Conservation (phyloP, 306 rosid genomes). For the Carpinus viminea region DNA sequence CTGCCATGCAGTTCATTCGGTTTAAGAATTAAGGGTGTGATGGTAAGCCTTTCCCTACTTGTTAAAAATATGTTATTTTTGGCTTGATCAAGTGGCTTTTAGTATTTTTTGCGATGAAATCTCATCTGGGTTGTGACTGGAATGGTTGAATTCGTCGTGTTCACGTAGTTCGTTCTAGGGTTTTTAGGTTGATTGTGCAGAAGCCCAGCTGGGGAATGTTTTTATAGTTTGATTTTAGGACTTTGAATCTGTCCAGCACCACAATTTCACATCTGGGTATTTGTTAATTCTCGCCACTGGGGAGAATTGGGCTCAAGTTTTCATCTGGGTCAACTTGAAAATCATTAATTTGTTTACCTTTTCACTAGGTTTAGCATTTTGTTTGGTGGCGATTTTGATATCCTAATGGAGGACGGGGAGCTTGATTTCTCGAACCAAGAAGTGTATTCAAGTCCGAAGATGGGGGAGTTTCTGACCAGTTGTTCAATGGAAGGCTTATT, state of each 20-base stretch:
- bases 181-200: not conserved
- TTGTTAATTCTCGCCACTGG: not conserved
- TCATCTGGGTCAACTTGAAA: slow-evolving; percentile 2
- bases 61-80: slow-evolving; percentile 1
- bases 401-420: slow-evolving; percentile 91
- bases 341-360: not conserved
- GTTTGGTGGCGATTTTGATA: slow-evolving; percentile 12
- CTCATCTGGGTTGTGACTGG: not conserved
- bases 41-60: slow-evolving; percentile 13
- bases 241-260: slow-evolving; percentile 15
- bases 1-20: not conserved
- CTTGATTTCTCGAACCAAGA: slow-evolving; percentile 76
- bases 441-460: slow-evolving; percentile 62
- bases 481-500: slow-evolving; percentile 89
- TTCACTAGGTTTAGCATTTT: slow-evolving; percentile 14
- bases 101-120: not conserved
- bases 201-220: not conserved
- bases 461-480: slow-evolving; percentile 63
- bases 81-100: not conserved
- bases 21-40: slow-evolving; percentile 2
- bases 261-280: slow-evolving; percentile 12
- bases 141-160: not conserved
- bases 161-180: not conserved
- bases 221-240: not conserved
- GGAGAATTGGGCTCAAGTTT: slow-evolving; percentile 7